Evolutionary conservation across 169 alveolate species (phyloP).

Genomic region (Plasmodium adleri): DNA sequence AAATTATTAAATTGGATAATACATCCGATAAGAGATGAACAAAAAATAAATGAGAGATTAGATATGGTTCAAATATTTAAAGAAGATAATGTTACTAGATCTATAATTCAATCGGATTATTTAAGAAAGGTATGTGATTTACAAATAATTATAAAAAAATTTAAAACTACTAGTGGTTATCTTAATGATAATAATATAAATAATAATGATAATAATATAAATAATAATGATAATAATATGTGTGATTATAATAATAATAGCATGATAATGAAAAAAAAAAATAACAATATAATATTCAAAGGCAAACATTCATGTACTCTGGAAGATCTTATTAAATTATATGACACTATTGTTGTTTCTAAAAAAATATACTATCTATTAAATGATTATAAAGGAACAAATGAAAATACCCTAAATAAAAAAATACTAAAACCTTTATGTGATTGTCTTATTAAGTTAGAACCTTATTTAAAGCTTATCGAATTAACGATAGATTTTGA

Average conservation of each 20-base stretch:
- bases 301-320: conserved; percentile 30
- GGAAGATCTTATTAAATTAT: conserved; percentile 79
- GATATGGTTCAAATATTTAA: conserved; percentile 95
- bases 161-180: conserved; percentile 31
- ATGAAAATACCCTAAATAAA: conserved; percentile 75
- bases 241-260: conserved; percentile 18
- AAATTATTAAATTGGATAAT: conserved; percentile 94
- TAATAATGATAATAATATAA: not conserved
- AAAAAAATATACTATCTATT: conserved; percentile 66
- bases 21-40: conserved; percentile 94
- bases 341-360: conserved; percentile 76
- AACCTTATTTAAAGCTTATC: conserved; percentile 89
- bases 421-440: conserved; percentile 85
- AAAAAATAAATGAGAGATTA: conserved; percentile 92
- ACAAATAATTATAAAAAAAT: conserved; percentile 78
- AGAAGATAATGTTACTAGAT: conserved; percentile 77
- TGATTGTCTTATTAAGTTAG: conserved; percentile 84
- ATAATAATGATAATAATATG: not conserved
- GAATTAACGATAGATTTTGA: conserved; percentile 94
- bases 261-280: not conserved
- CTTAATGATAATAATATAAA: not conserved
- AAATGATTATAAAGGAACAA: conserved; percentile 80
- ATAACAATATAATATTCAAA: not conserved
- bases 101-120: conserved; percentile 82
- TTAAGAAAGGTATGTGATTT: conserved; percentile 89